Conservation (phyloP, 345 rosid species). For the Diplotaxis tenuifolia region DNA sequence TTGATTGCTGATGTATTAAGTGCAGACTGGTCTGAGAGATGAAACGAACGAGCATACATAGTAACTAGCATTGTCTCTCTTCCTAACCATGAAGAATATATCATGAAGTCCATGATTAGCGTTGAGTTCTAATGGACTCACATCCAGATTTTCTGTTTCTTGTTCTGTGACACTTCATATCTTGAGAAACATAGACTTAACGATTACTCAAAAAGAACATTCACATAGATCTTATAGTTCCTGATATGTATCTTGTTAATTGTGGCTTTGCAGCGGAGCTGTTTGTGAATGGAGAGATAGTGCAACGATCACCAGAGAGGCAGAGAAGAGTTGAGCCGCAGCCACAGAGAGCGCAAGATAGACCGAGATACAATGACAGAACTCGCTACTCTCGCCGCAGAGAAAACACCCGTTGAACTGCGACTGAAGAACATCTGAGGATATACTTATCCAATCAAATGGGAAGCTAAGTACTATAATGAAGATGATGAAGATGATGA, state of each 20-base stretch:
- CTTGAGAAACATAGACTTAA: constrained; percentile 3
- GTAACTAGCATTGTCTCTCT: not conserved
- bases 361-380: constrained; percentile 98
- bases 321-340: constrained; percentile 90
- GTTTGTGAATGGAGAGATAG: constrained; percentile 92
- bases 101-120: constrained; percentile 14
- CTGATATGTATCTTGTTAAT: not conserved
- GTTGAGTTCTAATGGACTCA: constrained; percentile 42
- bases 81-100: not conserved
- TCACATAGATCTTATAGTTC: not conserved
- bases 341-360: constrained; percentile 89
- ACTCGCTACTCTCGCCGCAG: constrained; percentile 85
- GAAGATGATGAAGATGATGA: not conserved
- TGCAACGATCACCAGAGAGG: constrained; percentile 90
- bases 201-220: not conserved
- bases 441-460: no score
- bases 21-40: not conserved
- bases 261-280: constrained; percentile 66
- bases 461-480: not conserved
- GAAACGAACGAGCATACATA: not conserved
- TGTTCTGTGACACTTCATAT: not conserved
- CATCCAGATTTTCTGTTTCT: constrained; percentile 17
- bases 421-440: constrained; percentile 18
- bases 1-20: constrained; percentile 35
- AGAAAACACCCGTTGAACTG: constrained; percentile 57